Evolutionary conservation across 345 rosid genomes (phyloP).

Genomic region (Boechera stricta): DNA sequence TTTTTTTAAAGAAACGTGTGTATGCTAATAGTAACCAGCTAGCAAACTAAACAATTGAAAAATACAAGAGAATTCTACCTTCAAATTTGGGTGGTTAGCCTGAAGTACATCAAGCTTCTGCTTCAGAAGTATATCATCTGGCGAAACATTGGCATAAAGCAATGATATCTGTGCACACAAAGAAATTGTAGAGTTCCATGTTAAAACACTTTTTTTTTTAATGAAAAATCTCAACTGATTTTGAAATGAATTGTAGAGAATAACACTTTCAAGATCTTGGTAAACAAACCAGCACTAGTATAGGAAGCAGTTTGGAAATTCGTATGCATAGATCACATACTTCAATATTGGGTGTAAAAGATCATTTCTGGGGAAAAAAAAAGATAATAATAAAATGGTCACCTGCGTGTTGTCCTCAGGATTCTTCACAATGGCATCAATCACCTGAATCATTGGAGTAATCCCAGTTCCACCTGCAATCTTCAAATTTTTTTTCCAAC

Average conservation of each 20-base stretch:
- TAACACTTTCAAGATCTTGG: conserved; percentile 20
- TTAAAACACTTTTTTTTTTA: background rate
- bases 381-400: conserved; percentile 17
- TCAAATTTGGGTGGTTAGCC: conserved; percentile 80
- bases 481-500: conserved; percentile 42
- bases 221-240: conserved; percentile 6
- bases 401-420: conserved; percentile 95
- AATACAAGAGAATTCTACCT: conserved; percentile 53
- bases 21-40: conserved; percentile 8
- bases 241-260: background rate
- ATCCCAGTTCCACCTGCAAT: conserved; percentile 97
- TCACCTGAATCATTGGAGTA: conserved; percentile 97
- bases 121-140: conserved; percentile 90
- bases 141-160: conserved; percentile 88
- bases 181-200: conserved; percentile 12
- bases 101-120: conserved; percentile 90
- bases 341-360: background rate
- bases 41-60: conserved; percentile 1
- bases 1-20: background rate
- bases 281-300: conserved; percentile 1
- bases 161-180: conserved; percentile 64
- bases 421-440: conserved; percentile 87
- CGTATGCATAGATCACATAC: conserved; percentile 7
- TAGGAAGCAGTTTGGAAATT: background rate
- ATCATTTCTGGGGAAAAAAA: background rate